Evolutionary conservation across 371 early-diverging fungal species (phyloP).

Genomic region (Syncephalastrum monosporum): DNA sequence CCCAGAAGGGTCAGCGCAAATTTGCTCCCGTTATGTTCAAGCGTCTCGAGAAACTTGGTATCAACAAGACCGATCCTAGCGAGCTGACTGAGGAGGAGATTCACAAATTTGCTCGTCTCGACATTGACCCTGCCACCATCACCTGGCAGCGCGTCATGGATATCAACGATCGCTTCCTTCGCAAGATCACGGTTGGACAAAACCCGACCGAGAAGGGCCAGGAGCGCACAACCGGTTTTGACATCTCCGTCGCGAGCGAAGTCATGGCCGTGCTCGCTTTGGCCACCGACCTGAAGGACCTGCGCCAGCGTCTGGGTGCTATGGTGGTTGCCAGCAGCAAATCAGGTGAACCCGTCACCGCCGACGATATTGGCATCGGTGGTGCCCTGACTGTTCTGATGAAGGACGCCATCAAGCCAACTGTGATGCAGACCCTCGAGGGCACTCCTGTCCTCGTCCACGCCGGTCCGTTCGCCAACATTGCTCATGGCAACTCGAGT

Average conservation of each 20-base stretch:
- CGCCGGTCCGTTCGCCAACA: conserved; percentile 98
- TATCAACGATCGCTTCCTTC: conserved; percentile 93
- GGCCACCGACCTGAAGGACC: conserved; percentile 83
- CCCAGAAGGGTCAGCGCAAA: conserved; percentile 76
- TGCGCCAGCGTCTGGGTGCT: conserved; percentile 88
- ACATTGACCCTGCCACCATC: conserved; percentile 90
- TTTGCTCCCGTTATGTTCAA: conserved; percentile 87
- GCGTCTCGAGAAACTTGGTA: conserved; percentile 82
- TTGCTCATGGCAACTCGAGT: conserved; percentile 96
- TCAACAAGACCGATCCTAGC: conserved; percentile 74
- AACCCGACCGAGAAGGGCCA: conserved; percentile 85
- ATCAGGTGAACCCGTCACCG: conserved; percentile 84
- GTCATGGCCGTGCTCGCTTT: conserved; percentile 97
- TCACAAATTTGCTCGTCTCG: conserved; percentile 79
- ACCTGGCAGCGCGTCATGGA: conserved; percentile 96
- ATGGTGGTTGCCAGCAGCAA: conserved; percentile 93
- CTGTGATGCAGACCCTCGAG: conserved; percentile 97
- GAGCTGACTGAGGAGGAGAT: conserved; percentile 82
- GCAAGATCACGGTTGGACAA: conserved; percentile 87
- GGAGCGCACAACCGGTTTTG: conserved; percentile 89
- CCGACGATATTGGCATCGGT: conserved; percentile 93
- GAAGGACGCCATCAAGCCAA: conserved; percentile 98
- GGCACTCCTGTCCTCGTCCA: conserved; percentile 98
- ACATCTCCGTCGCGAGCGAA: conserved; percentile 97
- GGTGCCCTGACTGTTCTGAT: conserved; percentile 95